Base-by-base conservation (phyloP, 2,329 filamentous ascomycete species). In the Calonectria hongkongensis region DNA sequence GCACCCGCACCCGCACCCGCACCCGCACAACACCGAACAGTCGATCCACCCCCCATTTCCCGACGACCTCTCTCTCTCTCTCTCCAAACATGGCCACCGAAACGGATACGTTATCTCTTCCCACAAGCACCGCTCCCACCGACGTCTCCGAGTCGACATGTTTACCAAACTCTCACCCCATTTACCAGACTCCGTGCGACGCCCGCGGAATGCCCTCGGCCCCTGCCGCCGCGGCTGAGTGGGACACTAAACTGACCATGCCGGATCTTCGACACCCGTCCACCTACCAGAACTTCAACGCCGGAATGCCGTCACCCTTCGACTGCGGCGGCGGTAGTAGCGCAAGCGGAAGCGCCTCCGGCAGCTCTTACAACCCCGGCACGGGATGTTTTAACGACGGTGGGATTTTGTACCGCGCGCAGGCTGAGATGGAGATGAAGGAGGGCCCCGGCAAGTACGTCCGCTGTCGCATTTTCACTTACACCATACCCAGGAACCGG, bases 41-140 rank as follows among this genome's bases (percentile, higher is more conserved):
- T 39, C 25, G 8, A 30, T 39, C 54, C 36, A 60, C 58, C 12
- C 41, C 16, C 16, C 16, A 9, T 43, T 33, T 21, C 36, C 58
- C 39, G 58, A 63, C 39, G 58, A 62, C 39, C 21, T 21, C 21
- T 21, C 21, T 21, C 21, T 43, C 2, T 33, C 39, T 41, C 25
- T 43, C 6, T 45, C 39, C 60, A 33, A 67, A 67, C 74, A 83
- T 83, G 81, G 75, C 79, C 21, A 83, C 81, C 76, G 80, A 83
- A 47, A 83, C 81, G 43, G 81, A 83, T 45, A 82, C 81, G 15
- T 58, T 82, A 41, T 82, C 80, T 58, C 70, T 83, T 33, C 81
- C 80, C 18, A 80, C 82, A 12, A 81, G 81, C 45, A 83, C 82
- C 18, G 80, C 79, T 28, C 78, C 82, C 25, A 82, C 82, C 50